Evolutionary conservation across 2,329 filamentous ascomycete species (phyloP).

Genomic region (Pseudomassariella vexata): DNA sequence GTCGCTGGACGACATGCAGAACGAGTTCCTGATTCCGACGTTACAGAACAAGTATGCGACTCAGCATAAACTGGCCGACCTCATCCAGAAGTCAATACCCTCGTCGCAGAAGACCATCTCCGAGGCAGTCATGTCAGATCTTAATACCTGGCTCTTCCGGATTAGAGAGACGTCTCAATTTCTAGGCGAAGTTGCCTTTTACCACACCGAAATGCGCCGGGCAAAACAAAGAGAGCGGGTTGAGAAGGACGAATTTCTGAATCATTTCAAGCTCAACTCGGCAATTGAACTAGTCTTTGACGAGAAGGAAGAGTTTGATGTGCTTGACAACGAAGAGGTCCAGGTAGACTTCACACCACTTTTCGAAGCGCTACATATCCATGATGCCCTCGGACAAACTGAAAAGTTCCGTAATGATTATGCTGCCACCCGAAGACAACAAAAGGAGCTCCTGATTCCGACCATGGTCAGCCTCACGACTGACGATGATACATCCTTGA

Average conservation of each 20-base stretch:
- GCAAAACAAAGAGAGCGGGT: slow-evolving; percentile 77
- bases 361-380: slow-evolving; percentile 93
- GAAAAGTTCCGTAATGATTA: slow-evolving; percentile 91
- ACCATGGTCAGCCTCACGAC: slow-evolving; percentile 68
- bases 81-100: slow-evolving; percentile 94
- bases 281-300: slow-evolving; percentile 93
- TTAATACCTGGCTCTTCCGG: slow-evolving; percentile 94
- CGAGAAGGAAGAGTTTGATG: slow-evolving; percentile 91
- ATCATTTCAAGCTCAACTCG: slow-evolving; percentile 87
- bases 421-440: slow-evolving; percentile 79
- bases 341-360: slow-evolving; percentile 83
- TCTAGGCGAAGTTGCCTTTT: slow-evolving; percentile 91
- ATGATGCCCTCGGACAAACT: slow-evolving; percentile 86
- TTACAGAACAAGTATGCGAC: slow-evolving; percentile 80
- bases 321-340: slow-evolving; percentile 90
- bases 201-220: slow-evolving; percentile 85
- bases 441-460: slow-evolving; percentile 87
- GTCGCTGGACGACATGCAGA: slow-evolving; percentile 90
- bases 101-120: slow-evolving; percentile 89
- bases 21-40: slow-evolving; percentile 75
- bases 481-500: slow-evolving; percentile 81
- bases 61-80: slow-evolving; percentile 88
- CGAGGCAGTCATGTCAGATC: slow-evolving; percentile 91
- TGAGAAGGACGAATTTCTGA: slow-evolving; percentile 68
- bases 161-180: slow-evolving; percentile 96